Conservation (phyloP, 116 monocot species). For the Dioscorea cayenensis region DNA sequence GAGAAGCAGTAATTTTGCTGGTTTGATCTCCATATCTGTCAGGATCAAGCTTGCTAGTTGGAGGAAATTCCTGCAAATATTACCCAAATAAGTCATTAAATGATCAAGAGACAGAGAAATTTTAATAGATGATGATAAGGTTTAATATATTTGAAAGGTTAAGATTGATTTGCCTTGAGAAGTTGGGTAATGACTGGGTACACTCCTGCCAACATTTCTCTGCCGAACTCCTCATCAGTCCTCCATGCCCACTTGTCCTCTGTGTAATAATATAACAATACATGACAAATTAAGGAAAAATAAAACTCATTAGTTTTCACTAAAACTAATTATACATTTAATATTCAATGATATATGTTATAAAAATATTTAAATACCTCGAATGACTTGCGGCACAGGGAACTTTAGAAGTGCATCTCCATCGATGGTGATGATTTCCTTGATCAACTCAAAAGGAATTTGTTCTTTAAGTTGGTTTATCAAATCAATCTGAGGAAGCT, state of each 20-base stretch:
- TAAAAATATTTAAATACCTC: no score
- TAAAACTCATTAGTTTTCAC: no score
- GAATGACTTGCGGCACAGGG: conserved; percentile 56
- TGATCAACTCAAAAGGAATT: conserved; percentile 55
- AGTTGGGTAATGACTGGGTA: conserved; percentile 46
- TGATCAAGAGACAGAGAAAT: no score
- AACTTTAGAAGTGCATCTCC: conserved; percentile 38
- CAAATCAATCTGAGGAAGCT: conserved; percentile 11
- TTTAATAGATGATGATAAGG: no score
- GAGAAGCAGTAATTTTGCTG: conserved; percentile 56
- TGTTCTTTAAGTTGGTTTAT: conserved; percentile 13
- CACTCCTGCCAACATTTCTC: conserved; percentile 79
- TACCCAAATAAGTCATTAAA: background rate
- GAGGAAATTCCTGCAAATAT: conserved; percentile 56
- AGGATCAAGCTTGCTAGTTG: conserved; percentile 59
- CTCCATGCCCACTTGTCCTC: conserved; percentile 58
- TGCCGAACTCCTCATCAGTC: conserved; percentile 66
- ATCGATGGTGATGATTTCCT: conserved; percentile 32
- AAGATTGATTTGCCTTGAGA: conserved; percentile 27
- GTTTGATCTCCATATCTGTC: conserved; percentile 50
- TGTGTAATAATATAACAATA: no score
- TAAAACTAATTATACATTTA: no score
- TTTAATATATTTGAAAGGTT: background rate
- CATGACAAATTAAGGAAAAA: no score
- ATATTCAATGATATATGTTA: no score